A percentile compares a stretch with the other conserved stretches of the same genome.
phyloP scores from a whole-genome alignment of 179 eudicot genomes.

The Heliamphora pulchella region DNA sequence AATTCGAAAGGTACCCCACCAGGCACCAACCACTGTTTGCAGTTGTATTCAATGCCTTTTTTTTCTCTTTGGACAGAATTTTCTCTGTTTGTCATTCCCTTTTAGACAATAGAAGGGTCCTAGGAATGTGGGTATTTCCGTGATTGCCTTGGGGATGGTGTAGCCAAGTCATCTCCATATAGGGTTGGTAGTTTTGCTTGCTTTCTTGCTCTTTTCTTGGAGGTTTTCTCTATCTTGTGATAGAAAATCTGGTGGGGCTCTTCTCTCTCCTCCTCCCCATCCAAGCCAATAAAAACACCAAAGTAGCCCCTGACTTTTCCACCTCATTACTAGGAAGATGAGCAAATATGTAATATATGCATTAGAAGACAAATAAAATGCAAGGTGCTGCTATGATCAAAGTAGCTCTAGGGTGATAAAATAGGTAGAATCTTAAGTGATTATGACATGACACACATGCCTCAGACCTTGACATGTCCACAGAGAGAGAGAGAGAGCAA shows the following conservation, averaged over 20 bases:
- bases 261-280: background rate
- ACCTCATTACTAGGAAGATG: background rate
- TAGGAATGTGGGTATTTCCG: conserved; percentile 20
- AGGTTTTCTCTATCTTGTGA: conserved; percentile 7
- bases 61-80: background rate
- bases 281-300: background rate
- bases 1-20: conserved; percentile 15
- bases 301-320: background rate
- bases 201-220: conserved; percentile 1
- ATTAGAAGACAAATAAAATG: background rate
- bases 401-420: conserved; percentile 8
- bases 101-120: conserved; percentile 15
- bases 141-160: conserved; percentile 15
- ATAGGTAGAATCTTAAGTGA: conserved; percentile 25
- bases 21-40: conserved; percentile 14
- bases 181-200: background rate
- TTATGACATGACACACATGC: conserved; percentile 30
- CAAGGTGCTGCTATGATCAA: conserved; percentile 1
- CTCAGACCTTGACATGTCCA: conserved; percentile 19
- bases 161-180: background rate
- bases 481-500: conserved; percentile 13
- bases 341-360: background rate
- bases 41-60: background rate
- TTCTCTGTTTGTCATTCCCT: conserved; percentile 1
- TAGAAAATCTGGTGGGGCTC: conserved; percentile 10